A percentile compares a stretch with the other conserved stretches of the same genome.
Conservation (phyloP, 768 basidiomycete genomes). For the Mycena crocata region DNA sequence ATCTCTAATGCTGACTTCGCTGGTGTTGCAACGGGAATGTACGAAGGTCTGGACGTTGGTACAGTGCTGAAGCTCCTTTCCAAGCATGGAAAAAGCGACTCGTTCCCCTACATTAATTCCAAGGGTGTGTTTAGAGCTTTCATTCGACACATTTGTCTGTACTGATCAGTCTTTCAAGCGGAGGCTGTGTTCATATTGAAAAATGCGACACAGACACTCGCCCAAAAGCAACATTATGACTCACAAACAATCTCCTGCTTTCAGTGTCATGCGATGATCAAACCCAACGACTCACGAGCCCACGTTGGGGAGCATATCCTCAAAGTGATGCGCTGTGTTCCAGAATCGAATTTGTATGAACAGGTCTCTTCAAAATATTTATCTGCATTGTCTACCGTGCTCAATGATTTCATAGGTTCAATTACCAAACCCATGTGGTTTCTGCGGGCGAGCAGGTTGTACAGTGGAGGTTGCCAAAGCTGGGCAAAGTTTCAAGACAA, state of each 20-base stretch:
- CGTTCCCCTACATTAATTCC: background rate
- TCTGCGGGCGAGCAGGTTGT: conserved; percentile 4
- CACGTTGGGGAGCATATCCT: conserved; percentile 14
- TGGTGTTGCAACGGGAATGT: conserved; percentile 4
- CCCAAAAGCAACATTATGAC: conserved; percentile 3
- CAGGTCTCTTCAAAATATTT: background rate
- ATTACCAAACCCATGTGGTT: background rate
- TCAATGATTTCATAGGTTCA: background rate
- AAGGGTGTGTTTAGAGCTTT: background rate
- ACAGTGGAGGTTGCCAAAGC: background rate
- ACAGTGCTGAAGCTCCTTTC: background rate
- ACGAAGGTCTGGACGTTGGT: background rate
- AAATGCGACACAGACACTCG: background rate
- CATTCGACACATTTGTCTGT: background rate
- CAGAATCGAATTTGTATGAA: background rate
- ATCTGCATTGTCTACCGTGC: background rate
- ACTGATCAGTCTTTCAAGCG: background rate
- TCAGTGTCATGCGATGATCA: conserved; percentile 2
- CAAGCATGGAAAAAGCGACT: conserved; percentile 1
- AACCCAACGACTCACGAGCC: conserved; percentile 2
- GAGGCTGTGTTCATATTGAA: background rate
- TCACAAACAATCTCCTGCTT: background rate
- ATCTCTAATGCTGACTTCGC: background rate
- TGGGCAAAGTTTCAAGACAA: background rate
- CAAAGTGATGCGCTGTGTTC: background rate